Evolutionary conservation across 2,329 filamentous ascomycete genomes (phyloP), one percentile per base, ranked within the genome.

Genomic region (Alternaria sp.): DNA sequence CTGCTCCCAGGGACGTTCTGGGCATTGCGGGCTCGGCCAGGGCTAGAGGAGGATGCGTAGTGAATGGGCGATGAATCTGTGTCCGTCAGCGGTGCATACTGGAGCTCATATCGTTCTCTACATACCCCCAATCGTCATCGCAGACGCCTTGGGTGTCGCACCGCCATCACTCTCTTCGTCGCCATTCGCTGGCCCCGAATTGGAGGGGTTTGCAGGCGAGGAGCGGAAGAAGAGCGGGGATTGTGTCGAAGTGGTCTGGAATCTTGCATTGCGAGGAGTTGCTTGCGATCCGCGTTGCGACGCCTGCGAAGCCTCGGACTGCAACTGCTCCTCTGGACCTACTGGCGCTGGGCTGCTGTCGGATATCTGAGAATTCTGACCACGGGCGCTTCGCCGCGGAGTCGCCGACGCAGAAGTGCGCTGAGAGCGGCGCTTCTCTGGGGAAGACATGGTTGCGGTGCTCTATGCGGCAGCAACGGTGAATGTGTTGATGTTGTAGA

Each of bases 21-120:
- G 53, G 87, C 84, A 67, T 87, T 81, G 56, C 83, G 81, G 55
- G 76, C 84, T 75, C 88, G 88, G n/a, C 88, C 89, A 25, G 93
- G 93, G 76, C 92, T 97, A 41, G 95, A 97, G 80, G 93, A 97
- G 37, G 93, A 89, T 60, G 93, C 92, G 78, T 97, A 98, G 78
- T 90, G 89, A 70, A 98, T 93, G 2, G 95, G 95, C 1, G 95
- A 98, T 0, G 95, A 98, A 75, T 94, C 95, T 97, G 70, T 2
- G 12, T 4, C 55, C 18, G 9, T 57, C 20, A 65, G 56, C 75
- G 58, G 79, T 66, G 7, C 12, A 23, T 26, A 6, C 3, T 25
- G 15, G 2, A 15, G 14, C 2, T 26, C 49, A 15, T 25, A 1
- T 23, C 15, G 6, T 6, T 12, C 15, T 18, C 2, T 33, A 6